A percentile compares a stretch with the other conserved stretches of the same genome.
Conservation (phyloP, 345 rosid species). For the Aegle marmelos region DNA sequence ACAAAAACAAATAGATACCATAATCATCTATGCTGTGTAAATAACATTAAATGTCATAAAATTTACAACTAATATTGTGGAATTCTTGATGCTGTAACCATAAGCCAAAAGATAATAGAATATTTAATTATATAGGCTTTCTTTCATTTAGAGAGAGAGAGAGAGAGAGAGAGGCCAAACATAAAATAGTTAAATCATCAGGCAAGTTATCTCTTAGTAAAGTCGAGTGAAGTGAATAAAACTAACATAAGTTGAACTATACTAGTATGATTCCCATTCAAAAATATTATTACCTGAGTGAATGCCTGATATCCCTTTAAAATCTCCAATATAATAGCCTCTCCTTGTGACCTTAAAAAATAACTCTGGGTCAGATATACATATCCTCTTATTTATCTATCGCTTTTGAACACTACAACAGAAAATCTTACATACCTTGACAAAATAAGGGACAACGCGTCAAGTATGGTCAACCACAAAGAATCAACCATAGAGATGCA, state of each 20-base stretch:
- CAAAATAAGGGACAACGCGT: slow-evolving; percentile 87
- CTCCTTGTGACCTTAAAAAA: slow-evolving; percentile 90
- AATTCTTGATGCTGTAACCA: not conserved
- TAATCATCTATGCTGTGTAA: slow-evolving; percentile 7
- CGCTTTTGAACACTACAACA: not conserved
- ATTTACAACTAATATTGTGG: not conserved
- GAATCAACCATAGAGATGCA: slow-evolving; percentile 94
- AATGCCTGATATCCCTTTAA: slow-evolving; percentile 98
- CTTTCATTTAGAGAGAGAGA: not conserved
- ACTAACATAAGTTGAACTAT: not conserved
- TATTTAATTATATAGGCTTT: not conserved
- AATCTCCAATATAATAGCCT: slow-evolving; percentile 96
- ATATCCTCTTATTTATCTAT: not conserved
- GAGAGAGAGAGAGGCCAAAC: not conserved
- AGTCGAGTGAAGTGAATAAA: not conserved
- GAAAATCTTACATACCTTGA: slow-evolving; percentile 58
- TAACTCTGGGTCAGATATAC: slow-evolving; percentile 31
- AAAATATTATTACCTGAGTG: slow-evolving; percentile 67
- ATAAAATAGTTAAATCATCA: not conserved
- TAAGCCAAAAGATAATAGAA: not conserved
- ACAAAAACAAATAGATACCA: slow-evolving; percentile 19
- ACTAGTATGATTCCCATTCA: not conserved
- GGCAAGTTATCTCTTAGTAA: not conserved
- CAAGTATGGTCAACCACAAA: slow-evolving; percentile 94
- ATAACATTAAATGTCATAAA: slow-evolving; percentile 6